Evolutionary conservation across 2,329 filamentous ascomycete genomes (phyloP).

Genomic region (Aureobasidium sp.): DNA sequence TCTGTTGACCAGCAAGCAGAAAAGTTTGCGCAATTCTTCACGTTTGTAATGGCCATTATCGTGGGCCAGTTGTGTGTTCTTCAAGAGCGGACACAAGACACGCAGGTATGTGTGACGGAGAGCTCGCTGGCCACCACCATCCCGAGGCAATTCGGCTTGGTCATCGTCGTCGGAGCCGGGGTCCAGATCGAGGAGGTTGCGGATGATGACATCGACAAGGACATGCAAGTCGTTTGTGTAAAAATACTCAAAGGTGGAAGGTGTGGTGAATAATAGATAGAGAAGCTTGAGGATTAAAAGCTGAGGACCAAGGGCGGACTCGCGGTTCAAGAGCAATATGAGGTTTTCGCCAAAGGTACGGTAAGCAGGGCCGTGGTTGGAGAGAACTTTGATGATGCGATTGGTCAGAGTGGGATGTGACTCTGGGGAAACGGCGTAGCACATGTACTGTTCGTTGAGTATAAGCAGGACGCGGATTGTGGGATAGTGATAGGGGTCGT

Average conservation of each 20-base stretch:
- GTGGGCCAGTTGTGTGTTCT: constrained; percentile 81
- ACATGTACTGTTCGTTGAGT: constrained; percentile 96
- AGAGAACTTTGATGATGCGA: constrained; percentile 85
- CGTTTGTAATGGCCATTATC: constrained; percentile 81
- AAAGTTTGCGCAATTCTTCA: constrained; percentile 70
- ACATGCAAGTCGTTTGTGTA: constrained; percentile 97
- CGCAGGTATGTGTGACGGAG: constrained; percentile 91
- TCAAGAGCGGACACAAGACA: constrained; percentile 82
- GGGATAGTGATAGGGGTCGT: constrained; percentile 93
- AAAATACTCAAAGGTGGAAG: constrained; percentile 91
- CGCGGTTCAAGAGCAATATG: constrained; percentile 87
- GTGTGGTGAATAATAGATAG: constrained; percentile 90
- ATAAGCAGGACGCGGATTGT: constrained; percentile 90
- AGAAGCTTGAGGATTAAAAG: constrained; percentile 93
- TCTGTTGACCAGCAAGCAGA: constrained; percentile 55
- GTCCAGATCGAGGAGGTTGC: constrained; percentile 91
- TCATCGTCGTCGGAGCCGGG: constrained; percentile 55
- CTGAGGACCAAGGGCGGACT: constrained; percentile 87
- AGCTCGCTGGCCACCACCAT: constrained; percentile 33
- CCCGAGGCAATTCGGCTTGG: constrained; percentile 19
- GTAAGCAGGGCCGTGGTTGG: constrained; percentile 69
- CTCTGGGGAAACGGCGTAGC: constrained; percentile 45
- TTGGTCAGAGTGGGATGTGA: constrained; percentile 60
- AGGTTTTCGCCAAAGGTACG: constrained; percentile 98
- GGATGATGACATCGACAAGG: constrained; percentile 88